Conservation (phyloP, 163 green algal species). For the Picocystis sp. region DNA sequence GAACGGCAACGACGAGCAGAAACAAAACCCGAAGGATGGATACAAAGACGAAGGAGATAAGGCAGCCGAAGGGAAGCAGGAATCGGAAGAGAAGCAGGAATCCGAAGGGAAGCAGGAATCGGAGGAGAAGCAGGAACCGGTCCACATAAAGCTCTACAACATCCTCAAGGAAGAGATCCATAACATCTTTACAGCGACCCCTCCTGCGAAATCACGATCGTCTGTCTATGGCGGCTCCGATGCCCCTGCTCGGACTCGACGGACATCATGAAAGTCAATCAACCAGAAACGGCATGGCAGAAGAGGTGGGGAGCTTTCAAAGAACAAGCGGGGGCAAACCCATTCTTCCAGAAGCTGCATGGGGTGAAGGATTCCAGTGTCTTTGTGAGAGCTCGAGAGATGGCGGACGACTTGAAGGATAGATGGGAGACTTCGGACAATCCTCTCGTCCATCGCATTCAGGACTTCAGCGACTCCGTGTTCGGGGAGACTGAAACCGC, state of each 20-base stretch:
- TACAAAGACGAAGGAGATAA: too few species aligned
- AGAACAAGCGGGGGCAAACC: constrained; percentile 20
- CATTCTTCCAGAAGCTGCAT: constrained; percentile 11
- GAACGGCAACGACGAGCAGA: too few species aligned
- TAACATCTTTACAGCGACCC: background rate
- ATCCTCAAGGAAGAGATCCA: too few species aligned
- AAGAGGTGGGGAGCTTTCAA: constrained; percentile 29
- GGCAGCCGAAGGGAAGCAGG: too few species aligned
- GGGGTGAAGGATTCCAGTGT: background rate
- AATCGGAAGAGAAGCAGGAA: too few species aligned
- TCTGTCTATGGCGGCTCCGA: background rate
- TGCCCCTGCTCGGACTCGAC: constrained; percentile 11
- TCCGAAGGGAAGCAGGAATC: too few species aligned
- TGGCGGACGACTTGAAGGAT: constrained; percentile 53
- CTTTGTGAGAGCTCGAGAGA: constrained; percentile 11
- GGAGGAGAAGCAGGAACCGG: too few species aligned
- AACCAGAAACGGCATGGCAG: constrained; percentile 33
- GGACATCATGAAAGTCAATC: constrained; percentile 27
- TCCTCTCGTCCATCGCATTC: constrained; percentile 66
- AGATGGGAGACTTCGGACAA: constrained; percentile 75
- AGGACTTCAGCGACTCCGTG: constrained; percentile 68
- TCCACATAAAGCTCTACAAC: too few species aligned
- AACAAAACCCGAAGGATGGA: too few species aligned
- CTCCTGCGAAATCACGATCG: background rate
- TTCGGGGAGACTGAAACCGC: constrained; percentile 66